A percentile compares a stretch with the other conserved stretches of the same genome.
Evolutionary conservation across 805 yeast species (phyloP).

Genomic region (Nakazawaea ernobii): DNA sequence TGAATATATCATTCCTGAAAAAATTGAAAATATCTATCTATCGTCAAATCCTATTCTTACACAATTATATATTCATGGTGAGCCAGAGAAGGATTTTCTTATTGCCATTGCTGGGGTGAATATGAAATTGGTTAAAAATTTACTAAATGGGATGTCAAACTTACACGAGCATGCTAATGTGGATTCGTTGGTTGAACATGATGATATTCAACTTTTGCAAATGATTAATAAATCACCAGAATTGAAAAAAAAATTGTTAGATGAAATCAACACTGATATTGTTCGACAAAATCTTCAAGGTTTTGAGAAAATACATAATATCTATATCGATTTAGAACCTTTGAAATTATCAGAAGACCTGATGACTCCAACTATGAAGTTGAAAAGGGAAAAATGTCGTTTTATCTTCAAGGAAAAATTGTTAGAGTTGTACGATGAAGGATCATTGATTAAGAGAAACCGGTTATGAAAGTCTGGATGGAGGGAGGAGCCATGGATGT

Average conservation of each 20-base stretch:
- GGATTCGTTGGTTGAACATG: slow-evolving; percentile 1
- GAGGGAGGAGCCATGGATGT: too few species aligned
- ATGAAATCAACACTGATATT: slow-evolving; percentile 31
- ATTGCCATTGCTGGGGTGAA: slow-evolving; percentile 64
- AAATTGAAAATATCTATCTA: slow-evolving; percentile 59
- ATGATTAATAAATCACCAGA: slow-evolving; percentile 16
- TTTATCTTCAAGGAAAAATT: slow-evolving; percentile 6
- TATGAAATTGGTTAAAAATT: neutral
- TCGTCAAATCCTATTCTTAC: slow-evolving; percentile 36
- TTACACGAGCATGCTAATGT: neutral
- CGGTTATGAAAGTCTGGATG: neutral
- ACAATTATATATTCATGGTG: slow-evolving; percentile 62
- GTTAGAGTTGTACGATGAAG: slow-evolving; percentile 10
- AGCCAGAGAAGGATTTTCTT: slow-evolving; percentile 47
- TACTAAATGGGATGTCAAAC: neutral
- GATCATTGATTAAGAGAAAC: slow-evolving; percentile 6
- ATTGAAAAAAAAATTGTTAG: slow-evolving; percentile 27
- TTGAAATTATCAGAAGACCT: slow-evolving; percentile 52
- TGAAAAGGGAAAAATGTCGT: slow-evolving; percentile 24
- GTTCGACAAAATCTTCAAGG: slow-evolving; percentile 41
- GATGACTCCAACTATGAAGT: slow-evolving; percentile 60
- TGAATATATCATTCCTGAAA: slow-evolving; percentile 71
- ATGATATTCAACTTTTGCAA: neutral
- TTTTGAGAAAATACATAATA: slow-evolving; percentile 57
- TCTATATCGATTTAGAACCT: slow-evolving; percentile 50